Percentiles rank a stretch among this genome's conserved stretches.
phyloP scores from a whole-genome alignment of 2,329 filamentous ascomycete genomes.

The Talaromyces sp. region DNA sequence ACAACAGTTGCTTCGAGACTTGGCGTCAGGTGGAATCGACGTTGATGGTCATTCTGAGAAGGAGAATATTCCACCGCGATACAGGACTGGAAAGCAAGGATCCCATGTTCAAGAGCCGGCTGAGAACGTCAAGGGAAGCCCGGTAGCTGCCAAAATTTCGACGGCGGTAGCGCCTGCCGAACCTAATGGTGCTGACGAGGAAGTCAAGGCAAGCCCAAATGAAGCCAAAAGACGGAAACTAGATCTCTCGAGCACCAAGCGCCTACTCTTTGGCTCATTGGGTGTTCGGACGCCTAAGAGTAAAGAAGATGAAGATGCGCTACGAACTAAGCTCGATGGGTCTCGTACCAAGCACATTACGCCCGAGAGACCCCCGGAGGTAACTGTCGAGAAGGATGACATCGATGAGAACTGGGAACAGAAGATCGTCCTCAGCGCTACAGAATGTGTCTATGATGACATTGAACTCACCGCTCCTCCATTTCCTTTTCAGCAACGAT shows the following conservation, averaged over 20 bases:
- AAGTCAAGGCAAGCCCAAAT: constrained; percentile 14
- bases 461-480: constrained; percentile 20
- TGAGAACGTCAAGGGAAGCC: constrained; percentile 4
- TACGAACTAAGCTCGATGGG: constrained; percentile 57
- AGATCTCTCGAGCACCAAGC: constrained; percentile 58
- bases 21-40: constrained; percentile 51
- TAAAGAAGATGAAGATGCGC: constrained; percentile 61
- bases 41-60: constrained; percentile 31
- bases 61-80: constrained; percentile 26
- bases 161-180: neutral
- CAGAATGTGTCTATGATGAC: constrained; percentile 67
- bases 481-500: constrained; percentile 59
- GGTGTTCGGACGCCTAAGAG: constrained; percentile 64
- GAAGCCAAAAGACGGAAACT: constrained; percentile 39
- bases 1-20: constrained; percentile 47
- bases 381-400: constrained; percentile 32
- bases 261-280: constrained; percentile 67
- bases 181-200: neutral
- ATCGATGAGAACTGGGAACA: constrained; percentile 65
- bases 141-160: neutral
- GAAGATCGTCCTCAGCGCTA: constrained; percentile 68
- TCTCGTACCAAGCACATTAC: neutral
- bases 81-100: constrained; percentile 8
- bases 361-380: constrained; percentile 20
- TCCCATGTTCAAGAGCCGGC: neutral